Evolutionary conservation across 305 asterid species (phyloP), one percentile per base, ranked within the genome.

Genomic region (Solanum aculeatissimum): DNA sequence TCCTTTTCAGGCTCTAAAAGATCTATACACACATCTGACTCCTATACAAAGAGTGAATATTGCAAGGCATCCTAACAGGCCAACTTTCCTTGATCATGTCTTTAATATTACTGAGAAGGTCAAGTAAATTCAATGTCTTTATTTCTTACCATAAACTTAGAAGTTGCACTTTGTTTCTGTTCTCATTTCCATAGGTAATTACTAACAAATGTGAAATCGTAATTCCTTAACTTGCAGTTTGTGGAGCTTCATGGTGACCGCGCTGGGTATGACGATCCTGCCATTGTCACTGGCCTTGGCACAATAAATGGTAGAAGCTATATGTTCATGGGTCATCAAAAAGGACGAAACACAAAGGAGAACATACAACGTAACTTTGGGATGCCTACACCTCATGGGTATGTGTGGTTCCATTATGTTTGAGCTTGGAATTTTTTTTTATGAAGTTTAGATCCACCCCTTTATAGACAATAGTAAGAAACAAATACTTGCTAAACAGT

Each of bases 371-470:
- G 99, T 40, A 97, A 97, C 94, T 97, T 97, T 87, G 99, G 99
- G 90, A 97, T 97, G 99, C 99, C 99, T 57, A 97, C 99, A 68
- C 99, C 99, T 78, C 99, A 97, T 85, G 99, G 99, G 99, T 97
- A 93, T 85, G 91, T 51, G 83, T 75, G 83, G 87, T 71, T 75
- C 58, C 29, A 3, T 55, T 42, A 65, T 88, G 23, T 77, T 84
- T 13, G 62, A 38, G 79, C 49, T 62, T 25, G 78, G 19, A 75
- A 68, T 49, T 77, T 79, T 29, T 87, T 2, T 83, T 45, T 51
- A 29, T 19, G 66, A 15, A 78, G 83, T 74, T 79, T 86, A 78
- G 63, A 55, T 63, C 19, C 57, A 45, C 42, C 70, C 3, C 68
- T 25, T 83, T 62, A n/a, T 16, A 23, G 10, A 14, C 72, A 35